Conservation (phyloP, 805 yeast species). For the Yarrowia sp. region DNA sequence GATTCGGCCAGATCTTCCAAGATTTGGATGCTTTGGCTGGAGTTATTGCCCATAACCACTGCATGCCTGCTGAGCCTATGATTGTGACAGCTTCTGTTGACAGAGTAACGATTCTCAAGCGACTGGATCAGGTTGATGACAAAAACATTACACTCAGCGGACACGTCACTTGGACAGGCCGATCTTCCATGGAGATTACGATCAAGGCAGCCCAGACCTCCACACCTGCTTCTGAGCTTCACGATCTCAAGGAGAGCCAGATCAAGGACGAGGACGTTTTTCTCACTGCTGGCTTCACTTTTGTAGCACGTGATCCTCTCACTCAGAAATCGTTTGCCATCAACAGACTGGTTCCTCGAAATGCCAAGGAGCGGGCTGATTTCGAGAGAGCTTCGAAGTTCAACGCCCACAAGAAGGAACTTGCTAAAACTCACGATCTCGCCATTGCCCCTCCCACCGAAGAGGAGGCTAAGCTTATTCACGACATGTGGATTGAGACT, state of each 20-base stretch:
- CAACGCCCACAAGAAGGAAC: conserved; percentile 82
- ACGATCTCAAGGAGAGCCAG: conserved; percentile 59
- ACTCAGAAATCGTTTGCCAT: conserved; percentile 91
- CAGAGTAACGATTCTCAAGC: conserved; percentile 83
- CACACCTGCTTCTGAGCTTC: conserved; percentile 58
- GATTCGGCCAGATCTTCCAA: conserved; percentile 93
- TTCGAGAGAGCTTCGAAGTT: conserved; percentile 88
- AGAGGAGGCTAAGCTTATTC: conserved; percentile 76
- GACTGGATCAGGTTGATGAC: conserved; percentile 76
- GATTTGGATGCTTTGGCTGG: conserved; percentile 95
- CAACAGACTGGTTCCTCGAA: conserved; percentile 76
- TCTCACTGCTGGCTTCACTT: conserved; percentile 89
- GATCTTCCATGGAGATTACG: conserved; percentile 93
- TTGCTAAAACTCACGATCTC: conserved; percentile 69
- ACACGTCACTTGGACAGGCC: conserved; percentile 92
- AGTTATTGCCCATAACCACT: conserved; percentile 88
- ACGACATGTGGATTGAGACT: conserved; percentile 69
- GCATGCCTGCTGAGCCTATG: conserved; percentile 92
- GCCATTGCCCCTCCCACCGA: conserved; percentile 74
- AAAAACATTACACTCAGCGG: conserved; percentile 86
- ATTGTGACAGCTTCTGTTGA: conserved; percentile 96
- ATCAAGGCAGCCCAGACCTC: conserved; percentile 85
- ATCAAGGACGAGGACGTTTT: conserved; percentile 74
- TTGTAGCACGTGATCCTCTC: conserved; percentile 92
- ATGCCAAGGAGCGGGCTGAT: conserved; percentile 79